Evolutionary conservation across 768 basidiomycete genomes (phyloP).

Genomic region (Termitomyces eurrhizus): DNA sequence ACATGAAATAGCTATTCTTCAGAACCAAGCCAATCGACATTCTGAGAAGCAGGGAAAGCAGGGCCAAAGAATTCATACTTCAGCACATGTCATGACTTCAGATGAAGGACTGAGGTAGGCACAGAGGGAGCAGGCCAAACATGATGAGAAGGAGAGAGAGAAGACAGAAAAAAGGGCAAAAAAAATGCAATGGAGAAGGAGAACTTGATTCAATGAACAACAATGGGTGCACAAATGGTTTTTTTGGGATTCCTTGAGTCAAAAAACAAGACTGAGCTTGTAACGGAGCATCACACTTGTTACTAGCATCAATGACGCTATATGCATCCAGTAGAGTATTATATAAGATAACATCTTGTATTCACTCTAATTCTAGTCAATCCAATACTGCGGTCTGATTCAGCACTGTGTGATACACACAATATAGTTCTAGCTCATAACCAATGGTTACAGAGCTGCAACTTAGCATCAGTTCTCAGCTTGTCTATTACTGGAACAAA

Average conservation of each 20-base stretch:
- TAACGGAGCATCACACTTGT: neutral
- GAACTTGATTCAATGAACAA: neutral
- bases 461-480: neutral
- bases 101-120: neutral
- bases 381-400: no score
- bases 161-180: neutral
- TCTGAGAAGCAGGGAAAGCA: neutral
- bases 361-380: no score
- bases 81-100: neutral
- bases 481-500: neutral
- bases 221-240: neutral
- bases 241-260: neutral
- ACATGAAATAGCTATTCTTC: neutral
- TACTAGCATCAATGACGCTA: no score
- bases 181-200: neutral
- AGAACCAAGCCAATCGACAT: neutral
- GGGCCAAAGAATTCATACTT: neutral
- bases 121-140: neutral
- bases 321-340: no score
- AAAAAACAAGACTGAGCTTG: constrained; percentile 3
- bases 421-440: no score
- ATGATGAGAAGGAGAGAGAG: neutral
- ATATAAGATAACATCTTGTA: no score
- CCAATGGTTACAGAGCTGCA: neutral
- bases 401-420: no score